Evolutionary conservation across 1,284 basidiomycete genomes (phyloP), one percentile per base, ranked within the genome.

Genomic region (Boletus coffeatus): DNA sequence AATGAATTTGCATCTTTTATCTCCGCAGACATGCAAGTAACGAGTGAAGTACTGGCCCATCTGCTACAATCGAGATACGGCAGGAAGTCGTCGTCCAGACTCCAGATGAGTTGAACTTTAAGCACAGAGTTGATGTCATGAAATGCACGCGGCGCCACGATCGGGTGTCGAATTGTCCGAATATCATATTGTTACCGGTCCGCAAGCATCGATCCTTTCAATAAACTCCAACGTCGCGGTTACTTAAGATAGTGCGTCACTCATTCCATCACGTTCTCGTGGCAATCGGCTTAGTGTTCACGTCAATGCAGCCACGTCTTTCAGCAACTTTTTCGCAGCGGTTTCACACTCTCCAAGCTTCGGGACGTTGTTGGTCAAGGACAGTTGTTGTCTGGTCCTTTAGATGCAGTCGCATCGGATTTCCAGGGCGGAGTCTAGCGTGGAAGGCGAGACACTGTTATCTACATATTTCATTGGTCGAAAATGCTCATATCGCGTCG

Each of bases 371-470:
- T 85, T 10, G 76, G 88, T 18, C 79, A 82, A 59, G 86, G 87
- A 65, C 81, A 83, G 18, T 72, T 92, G 18, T 72, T 92, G 25
- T 81, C 88, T 65, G 72, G 76, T 58, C 68, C 75, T 21, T 67
- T 72, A 2, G 74, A 77, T 48, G 77, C 76, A 58, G 71, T 70
- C 6, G 29, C 9, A 73, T 80, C 41, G 83, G 81, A 50, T 76
- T 88, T 13, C 74, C 81, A 62, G 90, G 90, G 18, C 80, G 90
- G 68, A 91, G 90, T 73, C 74, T 93, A 63, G 86, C 83, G 58
- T 93, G 90, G 90, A 93, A 92, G 86, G 90, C 88, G 68, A 67
- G 71, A 61, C 58, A 68, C 66, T 60, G 34, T 56, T 10, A 60
- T 62, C 36, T 39, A 65, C 56, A 57, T 29, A 46, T 59, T 50